These are phyloP conservation scores for Phaffia rhodozyma DNA, from an alignment of 1,284 basidiomycete species.

Conservation along the genomic window DNA sequence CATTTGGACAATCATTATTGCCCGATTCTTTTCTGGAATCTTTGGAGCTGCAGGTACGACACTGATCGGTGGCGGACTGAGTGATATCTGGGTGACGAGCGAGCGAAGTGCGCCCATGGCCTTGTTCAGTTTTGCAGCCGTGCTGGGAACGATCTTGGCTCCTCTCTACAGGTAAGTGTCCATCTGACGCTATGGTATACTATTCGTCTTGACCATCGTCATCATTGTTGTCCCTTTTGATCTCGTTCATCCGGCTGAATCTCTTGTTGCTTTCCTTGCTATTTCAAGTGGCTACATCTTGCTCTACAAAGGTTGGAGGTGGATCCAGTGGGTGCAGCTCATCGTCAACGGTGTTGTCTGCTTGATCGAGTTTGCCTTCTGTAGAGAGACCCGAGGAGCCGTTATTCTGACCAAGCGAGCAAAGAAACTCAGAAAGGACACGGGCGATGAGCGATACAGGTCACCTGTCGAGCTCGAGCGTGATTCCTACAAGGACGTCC, in stretches of 20 bases:
- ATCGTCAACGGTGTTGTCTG: conserved; percentile 23
- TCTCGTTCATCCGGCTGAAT: neutral
- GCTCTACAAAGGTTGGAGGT: conserved; percentile 29
- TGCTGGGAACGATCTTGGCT: neutral
- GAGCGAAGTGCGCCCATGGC: conserved; percentile 29
- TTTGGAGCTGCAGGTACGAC: conserved; percentile 30
- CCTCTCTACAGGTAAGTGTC: neutral
- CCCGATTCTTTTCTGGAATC: conserved; percentile 29
- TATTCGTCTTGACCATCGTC: conserved; percentile 17
- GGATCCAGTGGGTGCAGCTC: conserved; percentile 27
- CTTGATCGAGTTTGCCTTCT: conserved; percentile 28
- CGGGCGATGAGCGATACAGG: conserved; percentile 28
- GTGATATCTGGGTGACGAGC: conserved; percentile 27
- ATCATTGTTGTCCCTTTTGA: conserved; percentile 26
- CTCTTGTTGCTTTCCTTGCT: neutral
- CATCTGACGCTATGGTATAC: neutral
- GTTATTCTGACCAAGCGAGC: conserved; percentile 28
- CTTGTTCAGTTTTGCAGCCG: conserved; percentile 31
- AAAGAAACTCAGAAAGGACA: conserved; percentile 29
- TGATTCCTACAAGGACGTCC: conserved; percentile 27
- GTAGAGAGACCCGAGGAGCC: conserved; percentile 32
- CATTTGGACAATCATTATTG: conserved; percentile 28
- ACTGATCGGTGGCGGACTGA: conserved; percentile 22
- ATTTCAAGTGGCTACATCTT: conserved; percentile 29
- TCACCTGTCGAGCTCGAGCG: conserved; percentile 31